A percentile compares a stretch with the other conserved stretches of the same genome.
phyloP scores from a whole-genome alignment of 2,329 filamentous ascomycete species.

The Macrophomina pseudophaseolina region DNA sequence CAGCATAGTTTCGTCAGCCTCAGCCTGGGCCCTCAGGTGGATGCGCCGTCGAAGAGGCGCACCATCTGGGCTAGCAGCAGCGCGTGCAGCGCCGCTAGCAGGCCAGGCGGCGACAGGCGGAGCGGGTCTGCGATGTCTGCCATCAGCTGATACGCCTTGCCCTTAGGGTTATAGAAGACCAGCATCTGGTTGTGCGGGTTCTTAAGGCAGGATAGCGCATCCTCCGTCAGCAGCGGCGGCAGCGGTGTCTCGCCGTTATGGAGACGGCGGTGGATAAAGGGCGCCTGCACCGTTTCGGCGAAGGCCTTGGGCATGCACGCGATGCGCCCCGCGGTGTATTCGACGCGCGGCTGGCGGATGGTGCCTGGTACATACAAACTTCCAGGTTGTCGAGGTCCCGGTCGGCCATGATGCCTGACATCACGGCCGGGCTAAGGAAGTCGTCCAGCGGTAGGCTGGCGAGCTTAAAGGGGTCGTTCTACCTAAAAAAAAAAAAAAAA shows the following conservation, averaged over 20 bases:
- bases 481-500: background rate
- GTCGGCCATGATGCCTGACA: constrained; percentile 12
- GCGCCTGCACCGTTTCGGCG: constrained; percentile 28
- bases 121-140: constrained; percentile 26
- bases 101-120: constrained; percentile 21
- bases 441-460: constrained; percentile 15
- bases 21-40: constrained; percentile 32
- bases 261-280: constrained; percentile 30
- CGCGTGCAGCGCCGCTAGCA: constrained; percentile 32
- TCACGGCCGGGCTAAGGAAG: background rate
- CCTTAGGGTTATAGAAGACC: constrained; percentile 29
- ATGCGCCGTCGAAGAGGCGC: constrained; percentile 36
- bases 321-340: constrained; percentile 24
- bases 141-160: constrained; percentile 28
- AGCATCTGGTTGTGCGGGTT: constrained; percentile 27
- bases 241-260: constrained; percentile 12
- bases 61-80: constrained; percentile 38
- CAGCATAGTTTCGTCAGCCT: constrained; percentile 32
- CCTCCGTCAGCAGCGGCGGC: constrained; percentile 28
- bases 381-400: background rate
- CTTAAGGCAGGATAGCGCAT: constrained; percentile 30
- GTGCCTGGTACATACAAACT: too few relatives aligned
- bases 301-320: constrained; percentile 28
- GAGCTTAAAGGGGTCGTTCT: constrained; percentile 29
- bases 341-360: constrained; percentile 5